Evolutionary conservation across 331 rosid species (phyloP).

Genomic region (Spiraea crenata): DNA sequence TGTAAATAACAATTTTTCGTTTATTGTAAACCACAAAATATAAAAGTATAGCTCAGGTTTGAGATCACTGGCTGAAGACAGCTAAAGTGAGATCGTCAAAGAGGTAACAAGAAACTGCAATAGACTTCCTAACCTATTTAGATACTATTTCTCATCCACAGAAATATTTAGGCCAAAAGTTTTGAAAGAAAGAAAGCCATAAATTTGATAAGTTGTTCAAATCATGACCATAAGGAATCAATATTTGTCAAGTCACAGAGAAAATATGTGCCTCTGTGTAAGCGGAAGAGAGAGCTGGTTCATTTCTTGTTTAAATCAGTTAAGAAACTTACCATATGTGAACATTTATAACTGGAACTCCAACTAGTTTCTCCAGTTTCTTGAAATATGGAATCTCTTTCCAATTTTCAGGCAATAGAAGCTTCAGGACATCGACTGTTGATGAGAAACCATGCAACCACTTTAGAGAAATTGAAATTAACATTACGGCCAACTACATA

Average conservation of each 20-base stretch:
- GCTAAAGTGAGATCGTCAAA: neutral
- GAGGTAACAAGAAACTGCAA: too few relatives aligned
- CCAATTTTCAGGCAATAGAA: slow-evolving; percentile 83
- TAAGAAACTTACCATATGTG: slow-evolving; percentile 81
- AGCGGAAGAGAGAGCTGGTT: neutral
- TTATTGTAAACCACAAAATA: neutral
- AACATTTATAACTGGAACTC: slow-evolving; percentile 94
- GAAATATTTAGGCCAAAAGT: too few relatives aligned
- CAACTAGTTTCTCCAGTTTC: slow-evolving; percentile 85
- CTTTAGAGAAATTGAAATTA: slow-evolving; percentile 24
- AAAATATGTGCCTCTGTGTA: too few relatives aligned
- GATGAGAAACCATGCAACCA: slow-evolving; percentile 16
- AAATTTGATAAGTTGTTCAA: too few relatives aligned
- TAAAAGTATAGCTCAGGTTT: neutral
- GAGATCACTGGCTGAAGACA: neutral
- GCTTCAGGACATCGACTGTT: slow-evolving; percentile 92
- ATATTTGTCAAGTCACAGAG: too few relatives aligned
- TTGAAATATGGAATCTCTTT: slow-evolving; percentile 86
- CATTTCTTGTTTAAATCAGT: slow-evolving; percentile 1
- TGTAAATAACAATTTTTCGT: neutral
- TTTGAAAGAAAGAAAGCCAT: too few relatives aligned
- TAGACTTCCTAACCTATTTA: too few relatives aligned
- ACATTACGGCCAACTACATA: slow-evolving; percentile 2
- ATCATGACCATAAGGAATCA: too few relatives aligned
- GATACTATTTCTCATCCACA: too few relatives aligned